Percentiles rank a stretch among this genome's conserved stretches.
Conservation (phyloP, 192 early-diverging fungal species). For the Podila clonocystis region DNA sequence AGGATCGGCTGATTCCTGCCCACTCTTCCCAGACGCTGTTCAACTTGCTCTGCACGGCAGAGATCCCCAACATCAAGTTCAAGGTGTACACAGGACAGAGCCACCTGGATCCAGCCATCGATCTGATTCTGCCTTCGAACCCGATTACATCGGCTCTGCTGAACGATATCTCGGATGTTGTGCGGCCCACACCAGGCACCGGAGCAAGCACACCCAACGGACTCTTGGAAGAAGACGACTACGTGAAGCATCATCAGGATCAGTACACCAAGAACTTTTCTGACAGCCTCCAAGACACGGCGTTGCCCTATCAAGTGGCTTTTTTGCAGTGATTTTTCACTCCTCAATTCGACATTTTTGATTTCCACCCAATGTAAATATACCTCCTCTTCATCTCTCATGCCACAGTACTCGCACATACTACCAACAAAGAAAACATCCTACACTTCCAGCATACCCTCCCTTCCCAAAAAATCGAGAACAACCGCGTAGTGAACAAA, state of each 20-base stretch:
- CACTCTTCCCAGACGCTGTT: slow-evolving; percentile 41
- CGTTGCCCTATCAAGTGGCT: slow-evolving; percentile 7
- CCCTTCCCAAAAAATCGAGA: too few species aligned
- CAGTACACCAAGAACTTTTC: slow-evolving; percentile 30
- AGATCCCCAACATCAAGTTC: slow-evolving; percentile 50
- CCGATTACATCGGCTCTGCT: slow-evolving; percentile 34
- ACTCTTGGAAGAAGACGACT: slow-evolving; percentile 20
- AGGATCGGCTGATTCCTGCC: slow-evolving; percentile 37
- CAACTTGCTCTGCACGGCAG: slow-evolving; percentile 35
- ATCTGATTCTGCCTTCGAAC: slow-evolving; percentile 44
- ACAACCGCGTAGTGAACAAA: too few species aligned
- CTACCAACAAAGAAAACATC: too few species aligned
- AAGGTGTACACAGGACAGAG: slow-evolving; percentile 46
- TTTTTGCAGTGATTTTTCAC: neutral
- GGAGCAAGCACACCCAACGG: slow-evolving; percentile 39
- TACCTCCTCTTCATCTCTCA: too few species aligned
- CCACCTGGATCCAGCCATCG: slow-evolving; percentile 45
- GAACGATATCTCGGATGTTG: slow-evolving; percentile 42
- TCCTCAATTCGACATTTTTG: too few species aligned
- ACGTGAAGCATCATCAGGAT: slow-evolving; percentile 37
- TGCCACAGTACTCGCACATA: too few species aligned
- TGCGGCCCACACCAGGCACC: slow-evolving; percentile 17
- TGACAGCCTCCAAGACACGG: slow-evolving; percentile 19
- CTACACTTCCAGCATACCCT: too few species aligned
- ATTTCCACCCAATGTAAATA: too few species aligned